A percentile compares a stretch with the other conserved stretches of the same genome.
Evolutionary conservation across 2,329 filamentous ascomycete genomes (phyloP).

Genomic region (Tolypocladium endophyticum): DNA sequence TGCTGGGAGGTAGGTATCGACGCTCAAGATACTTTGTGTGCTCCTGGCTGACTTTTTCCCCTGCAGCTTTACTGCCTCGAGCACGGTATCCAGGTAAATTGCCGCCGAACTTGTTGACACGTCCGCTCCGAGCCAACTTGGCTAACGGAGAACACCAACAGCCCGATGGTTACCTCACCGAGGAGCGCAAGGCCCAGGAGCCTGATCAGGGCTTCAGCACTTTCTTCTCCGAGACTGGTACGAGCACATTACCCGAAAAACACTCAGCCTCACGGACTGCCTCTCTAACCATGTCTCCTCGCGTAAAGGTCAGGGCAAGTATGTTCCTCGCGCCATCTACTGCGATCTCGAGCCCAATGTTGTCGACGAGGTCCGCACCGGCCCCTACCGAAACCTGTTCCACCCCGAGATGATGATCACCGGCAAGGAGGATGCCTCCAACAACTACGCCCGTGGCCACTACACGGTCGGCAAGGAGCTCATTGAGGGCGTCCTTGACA

Average conservation of each 20-base stretch:
- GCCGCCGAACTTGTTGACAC: constrained; percentile 8
- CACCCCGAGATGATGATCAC: constrained; percentile 99
- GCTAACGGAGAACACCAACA: constrained; percentile 26
- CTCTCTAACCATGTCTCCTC: neutral
- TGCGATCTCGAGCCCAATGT: constrained; percentile 99
- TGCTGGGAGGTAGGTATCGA: constrained; percentile 91
- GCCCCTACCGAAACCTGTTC: constrained; percentile 91
- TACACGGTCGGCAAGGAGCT: constrained; percentile 99
- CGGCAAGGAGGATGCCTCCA: constrained; percentile 99
- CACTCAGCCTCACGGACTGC: neutral
- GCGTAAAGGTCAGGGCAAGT: constrained; percentile 83
- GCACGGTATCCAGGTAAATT: constrained; percentile 91
- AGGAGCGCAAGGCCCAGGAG: constrained; percentile 89
- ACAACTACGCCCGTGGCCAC: constrained; percentile 99
- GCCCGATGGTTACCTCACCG: constrained; percentile 97
- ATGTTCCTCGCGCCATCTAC: constrained; percentile 98
- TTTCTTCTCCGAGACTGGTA: constrained; percentile 99
- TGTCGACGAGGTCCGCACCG: constrained; percentile 97
- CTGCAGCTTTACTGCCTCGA: constrained; percentile 96
- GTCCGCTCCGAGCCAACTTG: constrained; percentile 1
- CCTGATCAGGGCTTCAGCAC: constrained; percentile 98
- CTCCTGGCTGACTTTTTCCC: constrained; percentile 13
- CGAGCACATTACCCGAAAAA: constrained; percentile 4
- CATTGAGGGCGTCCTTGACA: constrained; percentile 95
- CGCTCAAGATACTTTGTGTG: neutral